Conservation (phyloP, 176 grass and related monocot species). For the Aegilops tauschii region DNA sequence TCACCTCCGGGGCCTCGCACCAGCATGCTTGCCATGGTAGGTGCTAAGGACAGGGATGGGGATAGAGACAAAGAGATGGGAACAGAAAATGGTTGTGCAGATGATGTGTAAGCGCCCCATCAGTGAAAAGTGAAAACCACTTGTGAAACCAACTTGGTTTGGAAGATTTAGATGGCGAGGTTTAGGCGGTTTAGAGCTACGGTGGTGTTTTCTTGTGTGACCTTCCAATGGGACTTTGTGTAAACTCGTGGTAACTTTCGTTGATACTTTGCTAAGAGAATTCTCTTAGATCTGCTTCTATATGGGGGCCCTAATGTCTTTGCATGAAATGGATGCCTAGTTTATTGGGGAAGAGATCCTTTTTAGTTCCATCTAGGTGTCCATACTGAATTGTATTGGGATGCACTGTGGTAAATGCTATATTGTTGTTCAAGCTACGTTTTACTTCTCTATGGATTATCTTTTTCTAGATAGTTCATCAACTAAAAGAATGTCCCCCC, state of each 20-base stretch:
- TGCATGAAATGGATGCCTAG: not conserved
- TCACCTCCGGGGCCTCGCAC: not conserved
- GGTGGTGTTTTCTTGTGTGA: not conserved
- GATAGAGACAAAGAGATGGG: not conserved
- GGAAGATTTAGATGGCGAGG: not conserved
- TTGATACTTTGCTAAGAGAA: slow-evolving; percentile 5
- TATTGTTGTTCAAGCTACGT: slow-evolving; percentile 11
- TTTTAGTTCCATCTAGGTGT: not conserved
- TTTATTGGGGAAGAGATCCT: not conserved
- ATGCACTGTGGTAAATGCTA: slow-evolving; percentile 9
- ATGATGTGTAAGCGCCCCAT: not conserved
- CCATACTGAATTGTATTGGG: not conserved
- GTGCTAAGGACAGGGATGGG: not conserved
- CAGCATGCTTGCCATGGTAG: not conserved
- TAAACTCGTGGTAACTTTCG: not conserved
- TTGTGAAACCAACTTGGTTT: not conserved
- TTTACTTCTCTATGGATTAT: not conserved
- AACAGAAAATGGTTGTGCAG: not conserved
- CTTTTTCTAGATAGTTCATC: not conserved
- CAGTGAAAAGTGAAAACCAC: not conserved
- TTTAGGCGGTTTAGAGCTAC: not conserved
- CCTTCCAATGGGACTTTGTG: not conserved
- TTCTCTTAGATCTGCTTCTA: not conserved
- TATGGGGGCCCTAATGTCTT: not conserved
- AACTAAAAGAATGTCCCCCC: not conserved